Conservation (phyloP, 2,329 filamentous ascomycete species). For the Beauveria scarabaeidicola region DNA sequence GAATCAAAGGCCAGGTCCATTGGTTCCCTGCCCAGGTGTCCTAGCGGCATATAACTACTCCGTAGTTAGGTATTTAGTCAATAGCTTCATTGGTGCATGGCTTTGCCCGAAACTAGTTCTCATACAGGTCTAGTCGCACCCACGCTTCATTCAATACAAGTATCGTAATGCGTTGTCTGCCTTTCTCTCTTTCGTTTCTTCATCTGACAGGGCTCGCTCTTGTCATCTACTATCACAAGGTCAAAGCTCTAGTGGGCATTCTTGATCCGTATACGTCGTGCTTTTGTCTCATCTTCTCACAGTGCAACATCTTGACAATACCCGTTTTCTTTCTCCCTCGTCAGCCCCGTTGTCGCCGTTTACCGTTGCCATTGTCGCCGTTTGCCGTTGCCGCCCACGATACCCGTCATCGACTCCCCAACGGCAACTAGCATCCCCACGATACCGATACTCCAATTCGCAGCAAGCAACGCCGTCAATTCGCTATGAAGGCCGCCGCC, state of each 20-base stretch:
- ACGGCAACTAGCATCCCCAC: not conserved
- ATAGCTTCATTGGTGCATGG: too few relatives aligned
- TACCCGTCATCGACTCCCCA: not conserved
- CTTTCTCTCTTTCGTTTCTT: not conserved
- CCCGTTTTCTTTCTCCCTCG: not conserved
- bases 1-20: not conserved
- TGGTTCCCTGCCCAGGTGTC: too few relatives aligned
- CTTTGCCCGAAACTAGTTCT: not conserved
- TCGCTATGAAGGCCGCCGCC: constrained; percentile 6
- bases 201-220: not conserved
- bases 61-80: too few relatives aligned
- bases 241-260: not conserved
- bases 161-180: not conserved
- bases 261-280: not conserved
- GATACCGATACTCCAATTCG: not conserved
- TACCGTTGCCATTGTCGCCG: not conserved
- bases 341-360: not conserved
- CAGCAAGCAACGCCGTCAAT: not conserved
- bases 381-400: not conserved
- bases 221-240: not conserved
- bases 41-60: too few relatives aligned
- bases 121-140: not conserved
- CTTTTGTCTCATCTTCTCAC: not conserved
- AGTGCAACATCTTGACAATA: not conserved
- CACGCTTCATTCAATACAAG: not conserved